Percentiles rank a stretch among this genome's conserved stretches.
Conservation (phyloP, 2,329 filamentous ascomycete genomes). For the Fusarium pseudoanthophilum region DNA sequence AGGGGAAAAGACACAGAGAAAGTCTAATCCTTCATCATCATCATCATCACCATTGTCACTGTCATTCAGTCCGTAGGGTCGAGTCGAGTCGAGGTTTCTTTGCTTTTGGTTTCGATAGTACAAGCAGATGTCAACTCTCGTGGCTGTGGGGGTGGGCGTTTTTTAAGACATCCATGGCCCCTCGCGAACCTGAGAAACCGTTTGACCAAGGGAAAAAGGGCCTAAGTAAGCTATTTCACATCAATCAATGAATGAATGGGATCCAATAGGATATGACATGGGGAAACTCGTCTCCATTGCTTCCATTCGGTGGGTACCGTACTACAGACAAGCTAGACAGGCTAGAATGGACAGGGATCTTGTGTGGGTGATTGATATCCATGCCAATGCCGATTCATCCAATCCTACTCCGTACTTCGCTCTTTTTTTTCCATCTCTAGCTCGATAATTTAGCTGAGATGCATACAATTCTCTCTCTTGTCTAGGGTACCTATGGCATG, state of each 20-base stretch:
- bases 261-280: constrained; percentile 29
- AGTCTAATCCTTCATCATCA: constrained; percentile 5
- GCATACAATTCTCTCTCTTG: neutral
- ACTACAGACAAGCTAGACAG: constrained; percentile 8
- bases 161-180: constrained; percentile 32
- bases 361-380: constrained; percentile 19
- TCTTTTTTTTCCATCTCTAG: neutral
- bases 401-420: neutral
- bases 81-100: constrained; percentile 7
- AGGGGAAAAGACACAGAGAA: neutral
- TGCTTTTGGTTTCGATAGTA: constrained; percentile 1
- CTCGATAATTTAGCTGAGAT: constrained; percentile 15
- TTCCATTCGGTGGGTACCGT: constrained; percentile 28
- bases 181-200: constrained; percentile 37
- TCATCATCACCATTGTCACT: neutral
- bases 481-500: constrained; percentile 19
- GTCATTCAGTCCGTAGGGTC: constrained; percentile 10
- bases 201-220: constrained; percentile 17
- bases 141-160: constrained; percentile 35
- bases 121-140: constrained; percentile 10
- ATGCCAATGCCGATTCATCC: constrained; percentile 11
- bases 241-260: constrained; percentile 16
- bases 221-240: constrained; percentile 10
- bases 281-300: constrained; percentile 30
- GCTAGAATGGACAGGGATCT: neutral